A percentile compares a stretch with the other conserved stretches of the same genome.
phyloP scores from a whole-genome alignment of 352 stramenopile species.

The Phytophthora fragariae region DNA sequence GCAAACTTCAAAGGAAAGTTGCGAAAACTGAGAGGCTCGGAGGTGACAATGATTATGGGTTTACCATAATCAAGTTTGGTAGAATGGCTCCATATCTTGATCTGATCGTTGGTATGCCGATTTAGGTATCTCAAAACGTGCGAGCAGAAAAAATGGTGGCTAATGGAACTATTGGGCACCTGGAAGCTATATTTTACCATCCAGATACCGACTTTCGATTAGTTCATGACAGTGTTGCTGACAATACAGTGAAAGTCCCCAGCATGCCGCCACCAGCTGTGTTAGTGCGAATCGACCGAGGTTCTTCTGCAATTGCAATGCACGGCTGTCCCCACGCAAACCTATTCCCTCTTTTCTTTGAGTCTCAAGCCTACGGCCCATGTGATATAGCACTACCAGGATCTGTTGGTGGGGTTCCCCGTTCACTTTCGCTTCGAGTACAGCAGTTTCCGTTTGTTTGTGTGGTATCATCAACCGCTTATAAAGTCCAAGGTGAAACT shows the following conservation, averaged over 20 bases:
- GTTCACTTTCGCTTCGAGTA: neutral
- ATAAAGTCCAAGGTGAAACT: constrained; percentile 27
- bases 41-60: too few species aligned
- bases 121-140: constrained; percentile 6
- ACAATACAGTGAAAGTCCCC: constrained; percentile 5
- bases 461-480: constrained; percentile 15
- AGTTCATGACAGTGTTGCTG: constrained; percentile 11
- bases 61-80: constrained; percentile 13
- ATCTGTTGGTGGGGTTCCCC: neutral
- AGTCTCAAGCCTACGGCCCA: constrained; percentile 1
- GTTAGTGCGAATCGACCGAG: neutral
- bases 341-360: constrained; percentile 19
- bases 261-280: neutral
- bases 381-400: constrained; percentile 1
- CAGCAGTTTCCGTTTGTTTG: constrained; percentile 28
- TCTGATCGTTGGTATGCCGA: neutral
- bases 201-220: constrained; percentile 5
- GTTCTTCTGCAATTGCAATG: neutral
- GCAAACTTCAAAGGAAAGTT: too few species aligned
- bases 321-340: neutral
- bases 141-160: constrained; percentile 12
- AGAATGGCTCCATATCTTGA: constrained; percentile 6
- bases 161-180: constrained; percentile 8
- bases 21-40: too few species aligned
- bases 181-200: constrained; percentile 16